Evolutionary conservation across 2,329 filamentous ascomycete genomes (phyloP).

Genomic region (Alternaria sp.): DNA sequence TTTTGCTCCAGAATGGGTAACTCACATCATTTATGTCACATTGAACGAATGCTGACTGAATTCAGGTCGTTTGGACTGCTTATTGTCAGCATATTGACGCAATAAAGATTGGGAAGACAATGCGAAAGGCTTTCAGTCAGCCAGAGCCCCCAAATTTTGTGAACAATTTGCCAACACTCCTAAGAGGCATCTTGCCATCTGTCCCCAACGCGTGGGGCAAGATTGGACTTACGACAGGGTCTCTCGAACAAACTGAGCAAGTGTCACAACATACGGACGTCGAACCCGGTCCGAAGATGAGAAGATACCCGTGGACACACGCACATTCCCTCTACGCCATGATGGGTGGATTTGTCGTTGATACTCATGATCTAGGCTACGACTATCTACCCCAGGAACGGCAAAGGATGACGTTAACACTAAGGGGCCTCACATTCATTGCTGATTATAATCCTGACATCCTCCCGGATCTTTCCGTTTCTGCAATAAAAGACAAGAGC

Average conservation of each 20-base stretch:
- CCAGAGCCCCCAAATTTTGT: too few species aligned
- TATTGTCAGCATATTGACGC: fast-evolving
- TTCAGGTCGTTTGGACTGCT: background rate
- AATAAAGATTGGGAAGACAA: fast-evolving
- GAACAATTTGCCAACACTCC: too few species aligned
- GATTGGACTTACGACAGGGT: background rate
- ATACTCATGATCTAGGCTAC: too few species aligned
- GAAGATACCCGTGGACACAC: background rate
- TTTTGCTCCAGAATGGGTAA: background rate
- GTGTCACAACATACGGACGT: background rate
- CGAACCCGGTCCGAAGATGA: fast-evolving
- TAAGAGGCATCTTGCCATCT: too few species aligned
- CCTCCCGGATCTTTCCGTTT: fast-evolving
- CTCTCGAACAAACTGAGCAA: background rate
- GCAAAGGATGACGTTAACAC: background rate
- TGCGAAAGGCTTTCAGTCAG: background rate
- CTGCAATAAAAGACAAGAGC: background rate
- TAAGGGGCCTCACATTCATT: fast-evolving
- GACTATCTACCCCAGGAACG: too few species aligned
- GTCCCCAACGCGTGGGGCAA: too few species aligned
- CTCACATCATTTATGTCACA: too few species aligned
- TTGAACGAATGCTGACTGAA: background rate
- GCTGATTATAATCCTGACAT: fast-evolving
- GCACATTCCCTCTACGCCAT: background rate
- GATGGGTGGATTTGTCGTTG: background rate